Evolutionary conservation across 371 early-diverging fungal species (phyloP), one percentile per base, ranked within the genome.

Genomic region (Saksenaea vasiformis): DNA sequence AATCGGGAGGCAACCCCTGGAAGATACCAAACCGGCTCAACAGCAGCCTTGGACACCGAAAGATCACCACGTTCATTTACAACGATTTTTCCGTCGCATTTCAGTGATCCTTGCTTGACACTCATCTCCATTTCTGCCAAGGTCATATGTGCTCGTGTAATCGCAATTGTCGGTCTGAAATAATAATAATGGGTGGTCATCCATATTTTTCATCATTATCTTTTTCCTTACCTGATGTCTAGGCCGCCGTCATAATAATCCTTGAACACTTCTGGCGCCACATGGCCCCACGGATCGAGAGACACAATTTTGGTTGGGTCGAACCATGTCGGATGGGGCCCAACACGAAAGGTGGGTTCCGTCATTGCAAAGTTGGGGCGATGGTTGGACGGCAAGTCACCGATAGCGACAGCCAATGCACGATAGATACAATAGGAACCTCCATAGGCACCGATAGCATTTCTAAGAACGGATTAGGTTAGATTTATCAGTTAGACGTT

Each of bases 21-120:
- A 7, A 97, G 78, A 63, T 89, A 90, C 98, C 98, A 97, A 5
- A 97, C 98, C n/a, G 98, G 98, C 67, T 97, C 98, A 10, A 95
- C 87, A 5, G 98, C 98, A 15, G 94, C 98, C 74, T 97, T 97
- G 62, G 88, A 87, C 4, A 96, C 98, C 66, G 91, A 90, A 55
- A 96, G 73, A 60, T 97, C 94, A 14, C 96, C 98, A 15, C 73
- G 70, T 14, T 85, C 77, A 59, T 90, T 91, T 5, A 93, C 77
- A 0, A 96, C 91, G 22, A 95, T 78, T 53, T 90, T 90, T 55
- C 95, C 95, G 70, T 97, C 98, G 2, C 92, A 87, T 11, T 65
- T 61, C 43, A 97, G 64, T 4, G 69, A 66, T 0, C 92, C 92
- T 34, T 76, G 65, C 62, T 76, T 71, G 36, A 96, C 91, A 44